Conservation (phyloP, 768 basidiomycete species). For the Tulasnella sp. region DNA sequence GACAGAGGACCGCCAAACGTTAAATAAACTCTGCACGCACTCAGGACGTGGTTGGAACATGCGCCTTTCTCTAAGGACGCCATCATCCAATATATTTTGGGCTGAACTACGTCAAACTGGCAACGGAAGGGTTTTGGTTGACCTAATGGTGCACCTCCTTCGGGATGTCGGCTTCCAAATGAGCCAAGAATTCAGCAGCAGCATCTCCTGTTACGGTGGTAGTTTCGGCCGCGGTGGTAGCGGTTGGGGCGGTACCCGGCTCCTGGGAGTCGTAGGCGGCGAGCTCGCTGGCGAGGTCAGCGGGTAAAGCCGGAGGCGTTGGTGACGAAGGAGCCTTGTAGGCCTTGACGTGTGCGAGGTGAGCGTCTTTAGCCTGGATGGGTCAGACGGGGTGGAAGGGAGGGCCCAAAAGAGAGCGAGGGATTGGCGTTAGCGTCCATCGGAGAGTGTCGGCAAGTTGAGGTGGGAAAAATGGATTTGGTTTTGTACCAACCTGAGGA, state of each 20-base stretch:
- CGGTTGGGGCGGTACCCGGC: conserved; percentile 47
- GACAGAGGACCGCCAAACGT: too few relatives aligned
- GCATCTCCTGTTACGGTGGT: conserved; percentile 47
- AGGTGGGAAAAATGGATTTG: conserved; percentile 7
- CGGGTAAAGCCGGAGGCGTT: conserved; percentile 67
- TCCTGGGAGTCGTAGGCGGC: conserved; percentile 79
- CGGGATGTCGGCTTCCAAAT: conserved; percentile 78
- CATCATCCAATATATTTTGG: background rate
- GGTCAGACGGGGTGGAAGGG: conserved; percentile 14
- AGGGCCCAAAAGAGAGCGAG: background rate
- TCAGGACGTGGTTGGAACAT: background rate
- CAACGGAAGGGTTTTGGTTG: background rate
- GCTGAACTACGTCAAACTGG: background rate
- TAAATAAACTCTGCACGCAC: background rate
- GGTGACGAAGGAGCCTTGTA: conserved; percentile 75
- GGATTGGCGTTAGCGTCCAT: background rate
- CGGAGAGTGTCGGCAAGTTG: conserved; percentile 2
- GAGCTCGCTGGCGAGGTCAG: conserved; percentile 84
- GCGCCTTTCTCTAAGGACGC: background rate
- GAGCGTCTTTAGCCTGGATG: conserved; percentile 79
- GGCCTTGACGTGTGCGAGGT: conserved; percentile 79
- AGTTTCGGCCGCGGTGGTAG: conserved; percentile 38
- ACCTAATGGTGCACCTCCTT: conserved; percentile 57
- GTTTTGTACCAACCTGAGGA: conserved; percentile 52
- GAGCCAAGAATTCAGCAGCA: conserved; percentile 72